Percentiles rank a stretch among this genome's conserved stretches.
Evolutionary conservation across 345 rosid genomes (phyloP).

Genomic region (Psidium friedrichsthalianum): DNA sequence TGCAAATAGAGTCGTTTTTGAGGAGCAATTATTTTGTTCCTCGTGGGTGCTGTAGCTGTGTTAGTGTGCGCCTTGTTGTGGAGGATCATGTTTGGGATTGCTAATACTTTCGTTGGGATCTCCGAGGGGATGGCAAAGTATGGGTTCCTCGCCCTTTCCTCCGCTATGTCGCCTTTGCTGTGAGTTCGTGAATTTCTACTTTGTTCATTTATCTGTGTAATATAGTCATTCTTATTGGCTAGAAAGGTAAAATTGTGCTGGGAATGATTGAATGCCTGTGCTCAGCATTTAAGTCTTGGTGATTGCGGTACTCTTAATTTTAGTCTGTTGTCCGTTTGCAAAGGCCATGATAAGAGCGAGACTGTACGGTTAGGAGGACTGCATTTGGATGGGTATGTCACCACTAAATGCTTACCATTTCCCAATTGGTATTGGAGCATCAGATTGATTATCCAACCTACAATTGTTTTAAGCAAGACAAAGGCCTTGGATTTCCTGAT

Average conservation of each 20-base stretch:
- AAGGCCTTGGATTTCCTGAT: background rate
- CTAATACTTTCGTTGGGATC: slow-evolving; percentile 67
- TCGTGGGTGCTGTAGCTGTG: slow-evolving; percentile 63
- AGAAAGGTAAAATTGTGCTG: background rate
- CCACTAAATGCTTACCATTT: background rate
- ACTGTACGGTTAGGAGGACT: background rate
- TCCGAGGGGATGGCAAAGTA: slow-evolving; percentile 94
- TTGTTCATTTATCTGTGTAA: background rate
- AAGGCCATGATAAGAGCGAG: background rate
- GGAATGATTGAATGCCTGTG: background rate
- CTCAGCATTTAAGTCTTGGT: background rate
- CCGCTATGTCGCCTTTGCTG: slow-evolving; percentile 79
- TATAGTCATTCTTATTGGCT: background rate
- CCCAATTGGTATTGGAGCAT: background rate
- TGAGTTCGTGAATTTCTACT: slow-evolving; percentile 24
- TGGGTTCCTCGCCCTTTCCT: slow-evolving; percentile 84
- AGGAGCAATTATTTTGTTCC: slow-evolving; percentile 50
- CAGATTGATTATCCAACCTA: background rate
- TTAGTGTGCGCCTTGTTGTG: slow-evolving; percentile 57
- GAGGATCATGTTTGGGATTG: slow-evolving; percentile 89
- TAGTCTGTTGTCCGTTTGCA: background rate
- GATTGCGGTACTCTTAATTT: background rate
- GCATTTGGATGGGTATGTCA: background rate
- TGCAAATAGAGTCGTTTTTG: slow-evolving; percentile 73
- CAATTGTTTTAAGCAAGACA: background rate